A percentile compares a stretch with the other conserved stretches of the same genome.
These are phyloP conservation scores for Trichoderma reesei DNA, from an alignment of 495 filamentous ascomycete species.

Conservation along the genomic window DNA sequence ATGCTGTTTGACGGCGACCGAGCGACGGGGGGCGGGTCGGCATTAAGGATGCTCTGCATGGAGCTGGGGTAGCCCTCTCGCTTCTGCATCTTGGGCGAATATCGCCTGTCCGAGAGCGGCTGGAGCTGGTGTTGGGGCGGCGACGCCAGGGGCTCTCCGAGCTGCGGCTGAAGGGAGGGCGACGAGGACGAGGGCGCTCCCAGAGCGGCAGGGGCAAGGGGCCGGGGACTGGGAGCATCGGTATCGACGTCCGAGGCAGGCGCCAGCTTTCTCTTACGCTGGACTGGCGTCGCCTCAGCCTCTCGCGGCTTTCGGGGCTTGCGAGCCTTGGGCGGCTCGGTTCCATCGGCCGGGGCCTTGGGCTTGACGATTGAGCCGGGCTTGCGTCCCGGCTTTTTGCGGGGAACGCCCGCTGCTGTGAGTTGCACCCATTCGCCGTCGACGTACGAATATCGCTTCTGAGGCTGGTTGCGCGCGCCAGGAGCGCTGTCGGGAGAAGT, in stretches of 20 bases:
- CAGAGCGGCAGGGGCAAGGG: constrained; percentile 16
- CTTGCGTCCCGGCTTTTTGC: constrained; percentile 43
- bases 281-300: constrained; percentile 41
- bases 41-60: constrained; percentile 42
- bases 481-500: neutral
- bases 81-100: constrained; percentile 24
- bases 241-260: constrained; percentile 23
- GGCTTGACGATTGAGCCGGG: constrained; percentile 40
- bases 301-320: constrained; percentile 47
- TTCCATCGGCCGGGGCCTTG: constrained; percentile 32
- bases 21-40: constrained; percentile 26
- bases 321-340: constrained; percentile 40
- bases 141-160: constrained; percentile 9
- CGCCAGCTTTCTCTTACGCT: constrained; percentile 41
- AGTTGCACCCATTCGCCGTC: constrained; percentile 21
- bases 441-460: constrained; percentile 4
- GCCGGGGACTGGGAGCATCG: constrained; percentile 13
- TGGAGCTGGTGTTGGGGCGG: neutral
- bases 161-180: neutral
- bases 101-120: neutral
- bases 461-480: neutral
- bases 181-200: constrained; percentile 12
- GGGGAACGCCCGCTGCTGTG: constrained; percentile 36
- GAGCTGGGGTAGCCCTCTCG: constrained; percentile 31
- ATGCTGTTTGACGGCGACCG: neutral